A percentile compares a stretch with the other conserved stretches of the same genome.
Conservation (phyloP, 129 eudicot species). For the Oenanthe sinensis region DNA sequence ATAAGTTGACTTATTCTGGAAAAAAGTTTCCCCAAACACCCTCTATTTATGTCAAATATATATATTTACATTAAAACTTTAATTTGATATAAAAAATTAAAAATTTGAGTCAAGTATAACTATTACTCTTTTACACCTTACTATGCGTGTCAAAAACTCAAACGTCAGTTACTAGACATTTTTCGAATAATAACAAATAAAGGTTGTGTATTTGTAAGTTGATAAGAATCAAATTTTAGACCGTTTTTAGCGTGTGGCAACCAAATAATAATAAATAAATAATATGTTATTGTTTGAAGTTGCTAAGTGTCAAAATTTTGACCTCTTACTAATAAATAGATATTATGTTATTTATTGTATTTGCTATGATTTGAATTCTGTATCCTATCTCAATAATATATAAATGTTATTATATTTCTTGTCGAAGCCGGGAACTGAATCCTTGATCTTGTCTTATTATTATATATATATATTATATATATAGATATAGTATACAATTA, state of each 20-base stretch:
- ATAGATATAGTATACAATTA: too few relatives aligned
- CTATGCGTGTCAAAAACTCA: too few relatives aligned
- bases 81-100: too few relatives aligned
- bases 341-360: neutral
- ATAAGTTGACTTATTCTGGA: too few relatives aligned
- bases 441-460: too few relatives aligned
- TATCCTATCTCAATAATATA: neutral
- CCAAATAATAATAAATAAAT: neutral
- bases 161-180: neutral
- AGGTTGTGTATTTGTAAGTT: neutral
- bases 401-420: neutral
- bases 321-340: neutral
- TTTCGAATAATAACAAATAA: too few relatives aligned
- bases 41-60: too few relatives aligned
- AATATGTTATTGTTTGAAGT: neutral
- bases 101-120: too few relatives aligned
- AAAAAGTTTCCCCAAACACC: too few relatives aligned
- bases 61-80: too few relatives aligned
- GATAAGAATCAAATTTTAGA: neutral
- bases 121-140: too few relatives aligned
- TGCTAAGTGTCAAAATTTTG: neutral
- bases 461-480: too few relatives aligned
- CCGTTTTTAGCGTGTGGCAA: neutral
- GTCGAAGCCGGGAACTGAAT: neutral
- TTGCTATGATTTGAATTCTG: neutral